phyloP scores from a whole-genome alignment of 2,329 filamentous ascomycete genomes.

The Pyrenochaeta sp. region DNA sequence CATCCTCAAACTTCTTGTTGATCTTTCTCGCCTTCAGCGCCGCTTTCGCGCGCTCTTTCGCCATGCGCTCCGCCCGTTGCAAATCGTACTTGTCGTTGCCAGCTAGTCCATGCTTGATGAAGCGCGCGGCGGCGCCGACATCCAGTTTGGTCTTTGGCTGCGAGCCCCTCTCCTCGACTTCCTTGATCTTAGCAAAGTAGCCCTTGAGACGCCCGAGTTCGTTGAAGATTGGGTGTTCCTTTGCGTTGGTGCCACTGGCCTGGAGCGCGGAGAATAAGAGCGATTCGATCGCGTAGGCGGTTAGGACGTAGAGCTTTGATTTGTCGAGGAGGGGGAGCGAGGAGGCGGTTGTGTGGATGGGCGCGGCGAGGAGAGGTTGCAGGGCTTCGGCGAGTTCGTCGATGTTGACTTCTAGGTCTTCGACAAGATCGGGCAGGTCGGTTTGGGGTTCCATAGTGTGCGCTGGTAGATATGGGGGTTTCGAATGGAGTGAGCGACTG shows the following conservation, averaged over 20 bases:
- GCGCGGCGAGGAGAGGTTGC: constrained; percentile 72
- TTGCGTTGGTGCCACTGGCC: constrained; percentile 79
- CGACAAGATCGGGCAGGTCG: constrained; percentile 71
- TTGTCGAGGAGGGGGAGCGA: constrained; percentile 92
- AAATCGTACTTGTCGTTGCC: constrained; percentile 56
- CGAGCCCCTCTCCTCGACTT: constrained; percentile 61
- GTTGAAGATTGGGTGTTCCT: constrained; percentile 81
- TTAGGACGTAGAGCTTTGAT: constrained; percentile 89
- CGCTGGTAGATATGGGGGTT: too few relatives aligned
- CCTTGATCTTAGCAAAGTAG: constrained; percentile 92
- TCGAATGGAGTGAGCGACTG: not conserved
- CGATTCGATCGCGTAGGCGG: constrained; percentile 89
- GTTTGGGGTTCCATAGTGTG: constrained; percentile 63
- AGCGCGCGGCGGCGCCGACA: constrained; percentile 78
- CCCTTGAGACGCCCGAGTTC: constrained; percentile 87
- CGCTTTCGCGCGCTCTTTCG: constrained; percentile 42
- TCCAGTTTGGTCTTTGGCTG: constrained; percentile 68
- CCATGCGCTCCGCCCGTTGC: constrained; percentile 46
- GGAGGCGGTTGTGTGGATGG: constrained; percentile 71
- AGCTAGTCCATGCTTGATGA: constrained; percentile 80
- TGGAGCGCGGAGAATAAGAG: constrained; percentile 84
- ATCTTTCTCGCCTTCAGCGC: constrained; percentile 28
- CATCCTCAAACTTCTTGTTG: constrained; percentile 39
- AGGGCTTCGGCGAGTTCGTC: constrained; percentile 79
- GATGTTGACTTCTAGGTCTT: constrained; percentile 78